Evolutionary conservation across 768 basidiomycete species (phyloP), one percentile per base, ranked within the genome.

Genomic region (Hygrophoropsis aurantiaca): DNA sequence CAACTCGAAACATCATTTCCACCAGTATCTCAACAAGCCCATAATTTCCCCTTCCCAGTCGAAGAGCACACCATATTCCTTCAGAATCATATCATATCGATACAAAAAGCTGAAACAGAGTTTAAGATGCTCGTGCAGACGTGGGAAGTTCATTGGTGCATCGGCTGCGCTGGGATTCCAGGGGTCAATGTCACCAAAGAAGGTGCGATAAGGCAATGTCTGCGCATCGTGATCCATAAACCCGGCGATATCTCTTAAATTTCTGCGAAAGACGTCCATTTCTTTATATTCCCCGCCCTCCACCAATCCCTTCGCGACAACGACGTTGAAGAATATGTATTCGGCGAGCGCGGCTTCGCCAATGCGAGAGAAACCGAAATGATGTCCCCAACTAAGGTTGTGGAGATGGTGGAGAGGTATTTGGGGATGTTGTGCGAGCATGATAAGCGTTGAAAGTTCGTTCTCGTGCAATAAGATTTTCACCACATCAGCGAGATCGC

Each of bases 281-380:
- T 55, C 44, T 4, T 55, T 55, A 35, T 71, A 71, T 20, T 53
- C 45, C 0, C 65, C 66, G 9, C 55, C 54, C 9, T 56, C 56
- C 5, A 70, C 46, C 16, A 58, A 43, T 8, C 58, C 61, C 4
- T 60, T 57, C 2, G 66, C 66, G n/a, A 65, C 59, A 15, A 61
- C 60, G 10, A 66, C 21, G 36, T 73, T 74, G 58, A 72, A 65
- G 41, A 68, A 65, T 3, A 73, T 47, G 53, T 74, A 75, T 0
- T 59, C 53, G 3, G 42, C 42, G 2, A 72, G 51, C 2, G 70
- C 68, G 15, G 58, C 48, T 26, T 68, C 55, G 44, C 52, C 56
- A 25, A 66, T 56, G 11, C 65, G 58, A 4, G 59, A 59, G 46
- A 63, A 69, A 44, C 65, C 66, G 44, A 67, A 58, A 3, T 51